phyloP scores from a whole-genome alignment of 1,284 basidiomycete species.

The Melampsora americana region DNA sequence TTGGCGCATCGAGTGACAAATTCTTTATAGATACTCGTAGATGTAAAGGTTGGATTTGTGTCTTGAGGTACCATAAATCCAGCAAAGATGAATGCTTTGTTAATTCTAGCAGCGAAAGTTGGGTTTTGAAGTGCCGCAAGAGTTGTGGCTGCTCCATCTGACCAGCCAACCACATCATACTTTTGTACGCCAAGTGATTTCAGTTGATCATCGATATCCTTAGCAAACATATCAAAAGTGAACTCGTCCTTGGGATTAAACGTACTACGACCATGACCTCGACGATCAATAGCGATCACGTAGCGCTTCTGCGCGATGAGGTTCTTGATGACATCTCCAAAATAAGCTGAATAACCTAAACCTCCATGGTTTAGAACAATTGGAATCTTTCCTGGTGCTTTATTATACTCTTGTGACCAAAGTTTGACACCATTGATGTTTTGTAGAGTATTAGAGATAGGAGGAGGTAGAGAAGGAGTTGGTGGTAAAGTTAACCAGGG shows the following conservation, averaged over 20 bases:
- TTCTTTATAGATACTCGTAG: background rate
- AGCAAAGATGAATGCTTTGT: background rate
- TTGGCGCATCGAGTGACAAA: background rate
- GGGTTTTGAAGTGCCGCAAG: background rate
- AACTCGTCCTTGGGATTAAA: background rate
- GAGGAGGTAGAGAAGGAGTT: background rate
- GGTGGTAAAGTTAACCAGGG: background rate
- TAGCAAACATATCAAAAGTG: background rate
- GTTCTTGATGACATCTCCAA: background rate
- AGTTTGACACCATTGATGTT: conserved; percentile 12
- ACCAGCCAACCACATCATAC: background rate
- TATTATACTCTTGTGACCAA: background rate
- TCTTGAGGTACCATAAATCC: background rate
- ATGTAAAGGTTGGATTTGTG: background rate
- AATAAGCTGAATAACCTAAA: conserved; percentile 3
- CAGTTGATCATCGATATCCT: background rate
- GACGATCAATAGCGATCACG: background rate
- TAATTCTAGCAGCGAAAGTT: background rate
- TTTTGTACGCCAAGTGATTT: background rate
- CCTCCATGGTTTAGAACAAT: background rate
- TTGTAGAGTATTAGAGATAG: background rate
- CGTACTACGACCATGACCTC: conserved; percentile 5
- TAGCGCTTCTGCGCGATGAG: background rate
- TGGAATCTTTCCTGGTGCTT: background rate
- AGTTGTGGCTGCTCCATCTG: background rate